Evolutionary conservation across 129 eudicot species (phyloP), one percentile per base, ranked within the genome.

Genomic region (Artemisia tridentata): DNA sequence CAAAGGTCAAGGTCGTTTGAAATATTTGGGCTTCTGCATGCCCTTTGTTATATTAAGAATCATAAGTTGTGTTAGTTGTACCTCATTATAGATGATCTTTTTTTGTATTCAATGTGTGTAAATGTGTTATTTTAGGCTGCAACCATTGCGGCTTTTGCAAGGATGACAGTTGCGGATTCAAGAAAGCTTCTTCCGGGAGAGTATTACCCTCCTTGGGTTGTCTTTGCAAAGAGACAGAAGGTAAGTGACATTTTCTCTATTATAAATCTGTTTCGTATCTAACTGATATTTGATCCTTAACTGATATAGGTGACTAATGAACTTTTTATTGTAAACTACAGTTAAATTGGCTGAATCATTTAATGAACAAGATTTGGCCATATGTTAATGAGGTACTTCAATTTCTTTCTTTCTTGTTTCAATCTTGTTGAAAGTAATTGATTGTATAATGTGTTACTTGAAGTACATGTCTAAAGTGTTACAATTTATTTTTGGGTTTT

Each of bases 161-260:
- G 84, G 75, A 85, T 93, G 84, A 87, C 90, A 4, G 90, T 93
- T 49, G 88, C 83, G 56, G 98, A 89, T 87, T 81, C 98, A 53
- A 89, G 92, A 72, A 89, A 87, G 69, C 74, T 93, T 67, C 84
- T 93, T 14, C 88, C 96, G 11, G 82, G 87, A 73, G 80, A 87
- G 25, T 73, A 46, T 70, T 93, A 93, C 77, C 98, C 98, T 53
- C 77, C 95, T 54, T 93, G 98, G 98, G 88, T 93, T 69, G 84
- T 87, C 51, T 93, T 93, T 61, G 74, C 92, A 21, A 64, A 80
- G 59, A 72, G 81, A 72, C 90, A 93, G 69, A 93, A 93, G 98
- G 70, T 87, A 81, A 82, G 86, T 82, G 63, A 29, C 67, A 25
- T 43, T 45, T 71, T 31, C 9, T 58, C 15, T 27, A 53, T 59